Conservation (phyloP, 768 basidiomycete genomes). For the Gymnopilus dilepis region DNA sequence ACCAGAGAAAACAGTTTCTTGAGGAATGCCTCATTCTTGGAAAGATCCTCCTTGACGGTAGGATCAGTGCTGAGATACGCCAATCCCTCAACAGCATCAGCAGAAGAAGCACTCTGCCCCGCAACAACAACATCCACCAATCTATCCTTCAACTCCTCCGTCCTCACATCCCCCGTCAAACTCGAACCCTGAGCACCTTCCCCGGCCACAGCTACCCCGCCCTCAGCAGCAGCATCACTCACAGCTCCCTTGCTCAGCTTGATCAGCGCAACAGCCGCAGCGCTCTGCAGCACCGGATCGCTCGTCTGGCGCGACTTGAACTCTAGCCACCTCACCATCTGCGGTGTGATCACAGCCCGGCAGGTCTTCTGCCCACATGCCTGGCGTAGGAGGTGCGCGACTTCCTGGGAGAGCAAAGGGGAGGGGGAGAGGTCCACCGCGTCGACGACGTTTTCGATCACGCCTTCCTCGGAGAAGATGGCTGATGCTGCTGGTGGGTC, state of each 20-base stretch:
- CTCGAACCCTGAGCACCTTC: too few relatives aligned
- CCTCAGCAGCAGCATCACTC: slow-evolving; percentile 46
- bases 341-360: slow-evolving; percentile 61
- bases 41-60: slow-evolving; percentile 64
- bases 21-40: slow-evolving; percentile 59
- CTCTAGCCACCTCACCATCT: slow-evolving; percentile 72
- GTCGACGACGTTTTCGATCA: slow-evolving; percentile 70
- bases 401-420: slow-evolving; percentile 53
- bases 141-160: slow-evolving; percentile 49
- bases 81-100: slow-evolving; percentile 81
- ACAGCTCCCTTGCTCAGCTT: slow-evolving; percentile 71
- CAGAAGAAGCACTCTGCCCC: slow-evolving; percentile 46
- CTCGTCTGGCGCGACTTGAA: slow-evolving; percentile 52
- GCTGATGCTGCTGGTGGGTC: slow-evolving; percentile 69
- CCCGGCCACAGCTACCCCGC: slow-evolving; percentile 6
- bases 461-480: slow-evolving; percentile 68
- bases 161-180: slow-evolving; percentile 36
- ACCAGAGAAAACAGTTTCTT: slow-evolving; percentile 59
- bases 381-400: slow-evolving; percentile 78
- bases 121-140: slow-evolving; percentile 63
- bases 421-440: slow-evolving; percentile 67
- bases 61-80: slow-evolving; percentile 80
- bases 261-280: slow-evolving; percentile 75
- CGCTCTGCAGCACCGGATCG: slow-evolving; percentile 55
- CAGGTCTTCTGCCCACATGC: slow-evolving; percentile 78